Evolutionary conservation across 192 early-diverging fungal genomes (phyloP).

Genomic region (Coemansia sp.): DNA sequence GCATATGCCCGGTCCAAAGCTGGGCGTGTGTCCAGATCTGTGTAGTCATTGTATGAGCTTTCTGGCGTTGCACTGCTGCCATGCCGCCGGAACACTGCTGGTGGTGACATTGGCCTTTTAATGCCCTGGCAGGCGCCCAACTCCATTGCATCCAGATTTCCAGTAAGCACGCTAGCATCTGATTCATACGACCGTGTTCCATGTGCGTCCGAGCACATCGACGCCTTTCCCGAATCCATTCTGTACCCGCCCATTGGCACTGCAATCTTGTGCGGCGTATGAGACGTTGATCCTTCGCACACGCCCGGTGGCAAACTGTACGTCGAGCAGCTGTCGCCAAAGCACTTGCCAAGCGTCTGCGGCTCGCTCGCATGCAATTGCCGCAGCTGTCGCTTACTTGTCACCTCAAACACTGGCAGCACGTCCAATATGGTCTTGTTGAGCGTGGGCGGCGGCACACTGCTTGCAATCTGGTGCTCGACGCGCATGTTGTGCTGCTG

Average conservation of each 20-base stretch:
- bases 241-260: conserved; percentile 17
- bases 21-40: background rate
- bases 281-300: conserved; percentile 16
- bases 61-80: conserved; percentile 23
- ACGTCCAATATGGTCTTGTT: conserved; percentile 53
- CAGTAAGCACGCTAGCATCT: background rate
- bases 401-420: conserved; percentile 51
- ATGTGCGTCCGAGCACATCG: conserved; percentile 5
- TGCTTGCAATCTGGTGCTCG: conserved; percentile 25
- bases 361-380: conserved; percentile 25
- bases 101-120: conserved; percentile 13
- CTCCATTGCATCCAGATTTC: conserved; percentile 11
- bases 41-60: background rate
- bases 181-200: conserved; percentile 7
- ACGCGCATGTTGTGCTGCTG: conserved; percentile 25
- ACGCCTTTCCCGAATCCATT: conserved; percentile 28
- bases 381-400: conserved; percentile 40
- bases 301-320: background rate
- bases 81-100: conserved; percentile 28
- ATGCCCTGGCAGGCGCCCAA: background rate
- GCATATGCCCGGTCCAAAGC: background rate
- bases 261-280: background rate
- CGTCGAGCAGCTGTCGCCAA: conserved; percentile 8
- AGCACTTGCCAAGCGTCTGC: conserved; percentile 22
- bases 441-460: conserved; percentile 35